Conservation (phyloP, 805 yeast genomes). For the Cyberlindnera subsufficiens region DNA sequence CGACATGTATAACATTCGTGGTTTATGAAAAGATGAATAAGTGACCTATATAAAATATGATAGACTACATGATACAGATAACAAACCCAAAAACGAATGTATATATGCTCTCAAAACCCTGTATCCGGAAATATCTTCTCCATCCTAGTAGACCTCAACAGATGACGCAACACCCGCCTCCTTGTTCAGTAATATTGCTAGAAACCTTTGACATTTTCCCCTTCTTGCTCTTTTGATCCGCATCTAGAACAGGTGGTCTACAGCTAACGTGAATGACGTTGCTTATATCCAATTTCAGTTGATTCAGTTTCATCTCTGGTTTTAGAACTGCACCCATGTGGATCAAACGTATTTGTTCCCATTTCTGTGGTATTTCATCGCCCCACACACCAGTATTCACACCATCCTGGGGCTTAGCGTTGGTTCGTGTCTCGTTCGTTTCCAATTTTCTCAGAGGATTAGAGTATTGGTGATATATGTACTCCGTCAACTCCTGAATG, state of each 20-base stretch:
- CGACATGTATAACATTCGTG: constrained; percentile 85
- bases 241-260: not conserved
- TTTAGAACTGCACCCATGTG: not conserved
- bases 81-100: not conserved
- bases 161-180: not conserved
- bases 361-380: not conserved
- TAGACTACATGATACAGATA: not conserved
- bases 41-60: not conserved
- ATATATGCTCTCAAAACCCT: not conserved
- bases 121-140: not conserved
- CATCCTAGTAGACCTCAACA: not conserved
- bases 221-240: not conserved
- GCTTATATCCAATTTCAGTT: constrained; percentile 1
- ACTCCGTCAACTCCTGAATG: not conserved
- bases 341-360: constrained; percentile 1
- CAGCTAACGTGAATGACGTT: constrained; percentile 3
- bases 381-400: not conserved
- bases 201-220: not conserved
- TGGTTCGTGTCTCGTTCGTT: not conserved
- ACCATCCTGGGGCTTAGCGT: not conserved
- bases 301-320: not conserved
- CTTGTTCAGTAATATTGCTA: not conserved
- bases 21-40: constrained; percentile 64
- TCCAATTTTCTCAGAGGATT: not conserved
- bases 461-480: not conserved